A percentile compares a stretch with the other conserved stretches of the same genome.
phyloP scores from a whole-genome alignment of 257 asterid species.

The Vinca minor region DNA sequence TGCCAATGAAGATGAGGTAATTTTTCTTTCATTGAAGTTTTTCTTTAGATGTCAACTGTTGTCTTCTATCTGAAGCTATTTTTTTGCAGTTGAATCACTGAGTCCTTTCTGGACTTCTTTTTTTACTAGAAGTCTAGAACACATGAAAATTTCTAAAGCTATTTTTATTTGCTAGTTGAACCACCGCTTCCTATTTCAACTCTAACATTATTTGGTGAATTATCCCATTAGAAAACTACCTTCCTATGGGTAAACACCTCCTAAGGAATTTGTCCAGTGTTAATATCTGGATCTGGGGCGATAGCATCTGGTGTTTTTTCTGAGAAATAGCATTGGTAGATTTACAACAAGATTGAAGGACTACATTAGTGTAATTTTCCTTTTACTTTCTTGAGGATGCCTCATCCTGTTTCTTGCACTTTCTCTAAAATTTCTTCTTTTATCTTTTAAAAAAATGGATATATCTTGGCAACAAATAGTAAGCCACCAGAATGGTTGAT shows the following conservation, averaged over 20 bases:
- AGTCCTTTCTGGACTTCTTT: too few species aligned
- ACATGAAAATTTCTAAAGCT: too few species aligned
- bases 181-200: not conserved
- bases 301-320: too few species aligned
- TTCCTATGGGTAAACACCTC: not conserved
- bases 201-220: not conserved
- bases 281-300: not conserved
- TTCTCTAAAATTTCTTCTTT: not conserved
- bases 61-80: not conserved
- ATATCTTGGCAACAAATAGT: not conserved
- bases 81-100: not conserved
- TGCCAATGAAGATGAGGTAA: slow-evolving; percentile 68
- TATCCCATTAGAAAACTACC: not conserved
- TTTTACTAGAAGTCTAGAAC: too few species aligned
- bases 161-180: not conserved
- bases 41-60: slow-evolving; percentile 1
- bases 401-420: not conserved
- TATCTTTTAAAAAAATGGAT: not conserved
- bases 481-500: not conserved
- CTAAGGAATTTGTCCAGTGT: not conserved
- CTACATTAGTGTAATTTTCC: too few species aligned
- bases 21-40: slow-evolving; percentile 11
- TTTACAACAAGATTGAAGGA: too few species aligned
- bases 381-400: not conserved
- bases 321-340: too few species aligned